phyloP scores from a whole-genome alignment of 345 rosid species.

The Ceriops decandra region DNA sequence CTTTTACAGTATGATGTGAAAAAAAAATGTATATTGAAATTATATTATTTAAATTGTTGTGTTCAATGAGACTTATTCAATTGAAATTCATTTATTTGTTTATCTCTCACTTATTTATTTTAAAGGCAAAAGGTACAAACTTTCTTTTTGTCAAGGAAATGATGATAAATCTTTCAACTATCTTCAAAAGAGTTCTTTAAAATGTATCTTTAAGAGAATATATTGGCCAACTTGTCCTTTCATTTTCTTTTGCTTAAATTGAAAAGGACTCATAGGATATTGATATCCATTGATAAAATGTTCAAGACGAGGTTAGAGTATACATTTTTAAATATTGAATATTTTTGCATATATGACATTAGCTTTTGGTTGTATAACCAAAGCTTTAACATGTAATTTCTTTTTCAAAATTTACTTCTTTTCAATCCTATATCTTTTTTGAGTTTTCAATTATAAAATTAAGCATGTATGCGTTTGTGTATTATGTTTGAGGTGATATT shows the following conservation, averaged over 20 bases:
- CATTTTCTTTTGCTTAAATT: slow-evolving; percentile 43
- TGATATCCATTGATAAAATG: slow-evolving; percentile 43
- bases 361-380: background rate
- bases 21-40: no score
- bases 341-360: background rate
- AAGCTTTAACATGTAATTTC: background rate
- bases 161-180: slow-evolving; percentile 21
- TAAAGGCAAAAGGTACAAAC: no score
- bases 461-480: no score
- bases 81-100: no score
- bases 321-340: background rate
- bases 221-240: slow-evolving; percentile 74
- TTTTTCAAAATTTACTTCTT: slow-evolving; percentile 1
- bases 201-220: slow-evolving; percentile 79
- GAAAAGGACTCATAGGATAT: slow-evolving; percentile 47
- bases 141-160: no score
- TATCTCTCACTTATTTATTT: no score
- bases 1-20: no score
- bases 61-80: no score
- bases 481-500: no score
- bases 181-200: slow-evolving; percentile 94
- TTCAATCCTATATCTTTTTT: no score
- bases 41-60: no score
- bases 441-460: no score
- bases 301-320: slow-evolving; percentile 73